Base-by-base conservation (phyloP, 2,329 filamentous ascomycete species). In the Fusarium sp. region DNA sequence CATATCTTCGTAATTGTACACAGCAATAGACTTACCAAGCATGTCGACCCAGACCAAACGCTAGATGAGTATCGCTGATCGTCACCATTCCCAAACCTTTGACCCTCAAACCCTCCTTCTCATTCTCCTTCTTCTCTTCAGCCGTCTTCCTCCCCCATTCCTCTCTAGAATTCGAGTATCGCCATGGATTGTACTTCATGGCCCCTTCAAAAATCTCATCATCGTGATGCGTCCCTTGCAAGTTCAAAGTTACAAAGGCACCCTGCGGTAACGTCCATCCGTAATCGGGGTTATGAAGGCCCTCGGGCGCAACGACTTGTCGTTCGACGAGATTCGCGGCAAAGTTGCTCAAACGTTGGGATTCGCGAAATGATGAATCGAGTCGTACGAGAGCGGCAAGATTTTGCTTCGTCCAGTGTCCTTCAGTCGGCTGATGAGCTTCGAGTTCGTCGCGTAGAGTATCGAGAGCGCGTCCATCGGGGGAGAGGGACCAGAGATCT, bases 21-120 rank as follows among this genome's bases (percentile, higher is more conserved):
- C 1, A 8, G 66, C 6, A 75, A 3, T 8, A 50, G 32, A 66
- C 77, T 73, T 43, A 79, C 77, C 77, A 86, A 4, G 84, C 85
- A 73, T 89, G 87, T 66, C 84, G 80, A 10, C 88, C 88, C 64
- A 89, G 86, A 0, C 88, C 87, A 75, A 90, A 90, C 0, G 84
- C 80, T 22, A 89, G 74, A 69, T 87, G 84, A 10, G 78, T 75
- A 40, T 84, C 79, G 38, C 83, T 85, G 3, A 87, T 88, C 8
- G 85, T 86, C 15, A 88, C 84, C 80, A 89, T 83, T 5, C 85
- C 83, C 18, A 84, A 38, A 2, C 75, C 70, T 69, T 75, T 84
- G 45, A 81, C 83, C 18, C 76, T 73, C 44, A 71, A 74, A 0
- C 73, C 74, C 46, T 84, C 67, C 0, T 73, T 76, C 15, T 79